A percentile compares a stretch with the other conserved stretches of the same genome.
These are phyloP conservation scores for Bisporella sp. DNA, from an alignment of 2,329 filamentous ascomycete species.

Conservation along the genomic window DNA sequence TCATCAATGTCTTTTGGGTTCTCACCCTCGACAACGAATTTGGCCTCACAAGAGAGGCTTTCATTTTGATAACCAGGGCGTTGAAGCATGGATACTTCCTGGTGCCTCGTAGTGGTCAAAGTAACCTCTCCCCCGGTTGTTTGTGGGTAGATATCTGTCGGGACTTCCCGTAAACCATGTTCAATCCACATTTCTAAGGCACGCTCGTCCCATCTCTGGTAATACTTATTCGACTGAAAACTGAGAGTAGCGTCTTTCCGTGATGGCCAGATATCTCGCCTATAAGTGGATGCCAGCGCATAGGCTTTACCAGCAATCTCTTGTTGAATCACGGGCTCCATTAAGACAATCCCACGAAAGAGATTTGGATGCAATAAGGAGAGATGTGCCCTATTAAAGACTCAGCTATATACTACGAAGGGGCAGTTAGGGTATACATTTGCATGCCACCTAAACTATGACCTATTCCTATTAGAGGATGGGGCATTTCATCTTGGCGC, in stretches of 20 bases:
- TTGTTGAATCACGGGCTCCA: slow-evolving; percentile 71
- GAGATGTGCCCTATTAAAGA: slow-evolving; percentile 41
- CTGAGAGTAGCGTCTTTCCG: slow-evolving; percentile 56
- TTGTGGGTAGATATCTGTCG: slow-evolving; percentile 4
- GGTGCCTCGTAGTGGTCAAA: not conserved
- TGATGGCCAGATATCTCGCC: slow-evolving; percentile 76
- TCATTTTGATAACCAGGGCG: not conserved
- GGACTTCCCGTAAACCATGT: slow-evolving; percentile 58
- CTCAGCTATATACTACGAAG: not conserved
- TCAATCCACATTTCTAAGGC: slow-evolving; percentile 66
- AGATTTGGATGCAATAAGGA: slow-evolving; percentile 73
- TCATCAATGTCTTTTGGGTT: not conserved
- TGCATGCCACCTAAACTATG: slow-evolving; percentile 27
- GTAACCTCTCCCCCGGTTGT: not conserved
- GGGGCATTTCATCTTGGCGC: not conserved
- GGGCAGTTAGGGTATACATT: slow-evolving; percentile 50
- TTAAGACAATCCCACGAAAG: slow-evolving; percentile 62
- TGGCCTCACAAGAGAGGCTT: not conserved
- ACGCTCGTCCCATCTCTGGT: slow-evolving; percentile 73
- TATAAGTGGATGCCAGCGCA: slow-evolving; percentile 55
- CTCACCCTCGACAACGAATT: not conserved
- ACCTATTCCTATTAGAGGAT: not conserved
- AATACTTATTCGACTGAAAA: slow-evolving; percentile 66
- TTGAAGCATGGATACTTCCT: not conserved
- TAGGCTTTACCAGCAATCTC: slow-evolving; percentile 29